Base-by-base conservation (phyloP, 2,329 filamentous ascomycete genomes). In the Aureobasidium sp. region DNA sequence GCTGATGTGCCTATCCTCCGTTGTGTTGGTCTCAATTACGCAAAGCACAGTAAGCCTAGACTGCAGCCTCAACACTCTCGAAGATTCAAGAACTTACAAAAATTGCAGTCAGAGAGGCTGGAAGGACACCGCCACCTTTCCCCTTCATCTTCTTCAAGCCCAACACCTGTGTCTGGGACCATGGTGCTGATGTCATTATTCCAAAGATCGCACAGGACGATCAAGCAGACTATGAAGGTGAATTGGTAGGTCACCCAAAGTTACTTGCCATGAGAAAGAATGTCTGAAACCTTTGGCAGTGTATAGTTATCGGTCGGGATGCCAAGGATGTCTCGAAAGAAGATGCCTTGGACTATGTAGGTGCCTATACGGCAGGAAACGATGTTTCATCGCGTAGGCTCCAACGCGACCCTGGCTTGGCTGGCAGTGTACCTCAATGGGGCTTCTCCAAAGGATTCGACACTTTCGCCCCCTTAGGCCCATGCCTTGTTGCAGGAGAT, bases 381-480 rank as follows among this genome's bases (percentile, higher is more conserved):
- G 83, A 85, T 65, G 73, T 86, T 0, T 81, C 79, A 0, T 76
- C 77, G 0, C 77, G 83, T 0, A 81, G 82, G 64, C 71, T 79
- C 37, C 83, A 85, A 65, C 72, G 79, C 3, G 78, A 83, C 24
- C 77, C 79, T 0, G 70, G 69, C 0, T 71, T 77, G 2, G 81
- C 82, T 0, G 81, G 82, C 0, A 74, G 71, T 0, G 79, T 84
- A 0, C 82, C 82, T 0, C 83, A 85, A 67, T 84, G 80, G 79
- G 77, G 78, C 0, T 85, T 84, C 65, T 78, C 75, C 15, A 84
- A 85, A 66, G 79, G 81, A 0, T 85, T 85, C 59, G 81, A 85
- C 65, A 81, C 76, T 0, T 84, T 75, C 65, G 79, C 80, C 0
- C 83, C 82, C 0, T 60, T 85, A 0, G 82, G 82, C 0, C 82